phyloP scores from a whole-genome alignment of 176 grass and related monocot species.

The Guadua angustifolia region DNA sequence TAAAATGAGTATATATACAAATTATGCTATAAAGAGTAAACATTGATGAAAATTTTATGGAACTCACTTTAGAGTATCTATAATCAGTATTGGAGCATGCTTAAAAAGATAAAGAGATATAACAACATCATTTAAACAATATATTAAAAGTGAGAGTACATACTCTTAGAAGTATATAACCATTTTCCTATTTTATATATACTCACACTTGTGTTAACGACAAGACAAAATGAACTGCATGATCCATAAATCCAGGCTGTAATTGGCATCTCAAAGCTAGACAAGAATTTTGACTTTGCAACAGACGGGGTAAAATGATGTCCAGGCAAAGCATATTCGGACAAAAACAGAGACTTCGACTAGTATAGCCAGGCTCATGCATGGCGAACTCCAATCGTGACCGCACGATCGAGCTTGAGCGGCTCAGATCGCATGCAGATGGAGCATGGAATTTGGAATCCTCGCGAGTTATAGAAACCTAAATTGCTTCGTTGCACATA shows the following conservation, averaged over 20 bases:
- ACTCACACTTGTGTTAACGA: not conserved
- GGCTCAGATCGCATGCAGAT: not conserved
- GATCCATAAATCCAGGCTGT: not conserved
- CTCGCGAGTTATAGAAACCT: not conserved
- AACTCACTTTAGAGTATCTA: too few relatives aligned
- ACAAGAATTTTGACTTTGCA: not conserved
- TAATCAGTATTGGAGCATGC: too few relatives aligned
- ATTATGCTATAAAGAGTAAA: too few relatives aligned
- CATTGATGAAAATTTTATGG: too few relatives aligned
- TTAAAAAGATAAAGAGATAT: too few relatives aligned
- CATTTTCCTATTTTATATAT: too few relatives aligned
- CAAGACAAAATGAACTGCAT: not conserved
- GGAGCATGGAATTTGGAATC: not conserved
- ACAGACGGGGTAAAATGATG: not conserved
- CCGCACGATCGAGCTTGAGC: not conserved
- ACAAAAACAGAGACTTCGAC: not conserved
- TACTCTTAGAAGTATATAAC: too few relatives aligned
- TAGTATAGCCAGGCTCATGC: not conserved
- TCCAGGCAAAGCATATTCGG: constrained; percentile 28
- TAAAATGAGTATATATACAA: too few relatives aligned
- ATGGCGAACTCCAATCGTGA: not conserved
- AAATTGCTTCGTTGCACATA: not conserved
- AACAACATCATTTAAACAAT: too few relatives aligned
- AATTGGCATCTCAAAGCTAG: not conserved
- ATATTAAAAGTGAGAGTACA: too few relatives aligned